Conservation (phyloP, 257 asterid genomes). For the Cruciata laevipes region DNA sequence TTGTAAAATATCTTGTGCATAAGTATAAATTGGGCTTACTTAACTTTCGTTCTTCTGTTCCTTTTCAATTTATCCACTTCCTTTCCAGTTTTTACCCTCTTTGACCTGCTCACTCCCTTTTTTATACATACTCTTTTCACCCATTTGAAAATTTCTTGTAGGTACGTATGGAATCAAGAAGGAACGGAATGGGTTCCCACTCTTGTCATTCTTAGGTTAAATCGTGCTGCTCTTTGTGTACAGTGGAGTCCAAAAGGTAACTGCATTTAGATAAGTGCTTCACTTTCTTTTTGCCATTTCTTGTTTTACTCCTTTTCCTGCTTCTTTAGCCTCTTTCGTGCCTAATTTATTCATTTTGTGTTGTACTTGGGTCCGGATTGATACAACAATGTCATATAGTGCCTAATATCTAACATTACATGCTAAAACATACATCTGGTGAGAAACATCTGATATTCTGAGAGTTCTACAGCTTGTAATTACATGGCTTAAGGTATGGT, state of each 20-base stretch:
- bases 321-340: neutral
- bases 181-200: slow-evolving; percentile 85
- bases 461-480: neutral
- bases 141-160: slow-evolving; percentile 19
- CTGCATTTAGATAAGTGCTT: slow-evolving; percentile 1
- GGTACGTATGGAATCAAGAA: slow-evolving; percentile 95
- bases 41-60: neutral
- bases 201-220: slow-evolving; percentile 92
- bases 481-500: neutral
- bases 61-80: neutral
- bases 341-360: neutral
- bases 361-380: no score
- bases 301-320: no score
- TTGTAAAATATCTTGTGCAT: neutral
- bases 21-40: neutral
- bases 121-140: neutral
- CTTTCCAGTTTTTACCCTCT: neutral
- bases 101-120: neutral
- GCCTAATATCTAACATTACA: neutral
- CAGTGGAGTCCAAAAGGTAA: slow-evolving; percentile 98
- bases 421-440: neutral
- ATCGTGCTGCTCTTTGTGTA: slow-evolving; percentile 98
- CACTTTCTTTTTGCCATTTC: neutral
- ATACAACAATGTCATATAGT: no score
- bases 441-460: neutral